A percentile compares a stretch with the other conserved stretches of the same genome.
Conservation (phyloP, 2,329 filamentous ascomycete species). For the Ampelomyces quisqualis region DNA sequence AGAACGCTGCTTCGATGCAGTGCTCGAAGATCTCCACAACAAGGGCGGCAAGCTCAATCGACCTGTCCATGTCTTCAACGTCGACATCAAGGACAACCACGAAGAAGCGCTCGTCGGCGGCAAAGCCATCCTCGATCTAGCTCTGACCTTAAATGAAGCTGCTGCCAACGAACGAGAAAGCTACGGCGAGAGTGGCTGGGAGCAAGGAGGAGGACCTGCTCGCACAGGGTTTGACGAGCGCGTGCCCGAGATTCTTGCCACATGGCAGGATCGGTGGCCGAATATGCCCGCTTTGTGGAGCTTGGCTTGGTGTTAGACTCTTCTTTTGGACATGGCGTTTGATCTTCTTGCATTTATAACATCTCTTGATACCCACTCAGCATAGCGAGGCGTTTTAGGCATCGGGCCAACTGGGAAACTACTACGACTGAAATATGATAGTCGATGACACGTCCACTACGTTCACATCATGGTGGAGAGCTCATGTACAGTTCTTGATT, state of each 20-base stretch:
- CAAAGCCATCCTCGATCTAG: constrained; percentile 86
- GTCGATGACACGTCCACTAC: not conserved
- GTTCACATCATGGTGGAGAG: too few species aligned
- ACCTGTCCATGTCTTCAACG: constrained; percentile 95
- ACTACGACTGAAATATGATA: not conserved
- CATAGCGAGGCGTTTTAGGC: constrained; percentile 27
- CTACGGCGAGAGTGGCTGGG: constrained; percentile 66
- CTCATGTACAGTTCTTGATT: constrained; percentile 12
- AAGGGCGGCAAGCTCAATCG: constrained; percentile 84
- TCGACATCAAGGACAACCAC: constrained; percentile 98
- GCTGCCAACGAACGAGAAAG: constrained; percentile 74
- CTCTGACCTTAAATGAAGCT: constrained; percentile 76
- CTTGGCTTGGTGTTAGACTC: constrained; percentile 77
- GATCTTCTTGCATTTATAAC: constrained; percentile 4
- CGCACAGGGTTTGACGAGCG: constrained; percentile 83
- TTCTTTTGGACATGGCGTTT: constrained; percentile 3
- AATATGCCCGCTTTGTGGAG: constrained; percentile 91
- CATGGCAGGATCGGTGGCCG: constrained; percentile 95
- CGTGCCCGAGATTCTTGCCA: constrained; percentile 86
- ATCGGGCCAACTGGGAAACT: not conserved
- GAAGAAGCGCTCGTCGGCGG: constrained; percentile 92
- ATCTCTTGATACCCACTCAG: constrained; percentile 23
- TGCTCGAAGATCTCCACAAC: constrained; percentile 87
- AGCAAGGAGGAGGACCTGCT: constrained; percentile 58
- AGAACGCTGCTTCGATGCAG: constrained; percentile 96